Conservation (phyloP, 75 land plant genomes). For the Azolla pinnata region DNA sequence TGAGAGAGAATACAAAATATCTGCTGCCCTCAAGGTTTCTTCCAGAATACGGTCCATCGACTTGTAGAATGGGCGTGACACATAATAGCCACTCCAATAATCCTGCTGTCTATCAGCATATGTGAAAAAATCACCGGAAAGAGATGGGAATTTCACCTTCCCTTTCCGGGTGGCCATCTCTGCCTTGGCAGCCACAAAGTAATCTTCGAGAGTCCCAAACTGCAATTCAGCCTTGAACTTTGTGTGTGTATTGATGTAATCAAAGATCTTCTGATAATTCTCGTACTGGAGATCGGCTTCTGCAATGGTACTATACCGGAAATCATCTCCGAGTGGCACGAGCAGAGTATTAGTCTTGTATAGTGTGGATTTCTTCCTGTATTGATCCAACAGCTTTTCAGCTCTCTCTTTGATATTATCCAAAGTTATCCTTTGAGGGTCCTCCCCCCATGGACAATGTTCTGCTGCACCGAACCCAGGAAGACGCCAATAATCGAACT, state of each 20-base stretch:
- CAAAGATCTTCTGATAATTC: conserved; percentile 82
- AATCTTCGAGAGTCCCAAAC: conserved; percentile 94
- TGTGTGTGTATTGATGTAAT: conserved; percentile 73
- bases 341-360: conserved; percentile 85
- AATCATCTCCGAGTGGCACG: conserved; percentile 98
- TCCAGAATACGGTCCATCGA: conserved; percentile 95
- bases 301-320: conserved; percentile 62
- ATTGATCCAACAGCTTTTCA: conserved; percentile 67
- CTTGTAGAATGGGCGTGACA: conserved; percentile 92
- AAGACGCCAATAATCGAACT: conserved; percentile 91
- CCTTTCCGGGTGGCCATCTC: conserved; percentile 57
- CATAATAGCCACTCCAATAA: conserved; percentile 99
- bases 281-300: conserved; percentile 94
- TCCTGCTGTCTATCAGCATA: conserved; percentile 92
- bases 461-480: conserved; percentile 50
- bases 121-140: conserved; percentile 97
- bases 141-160: conserved; percentile 67
- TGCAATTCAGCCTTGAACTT: conserved; percentile 64
- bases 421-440: conserved; percentile 63
- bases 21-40: conserved; percentile 79
- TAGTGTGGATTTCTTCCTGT: conserved; percentile 83
- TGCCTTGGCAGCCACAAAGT: conserved; percentile 64
- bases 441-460: conserved; percentile 72
- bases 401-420: conserved; percentile 86
- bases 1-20: conserved; percentile 59